Percentiles rank a stretch among this genome's conserved stretches.
Evolutionary conservation across 139 green algal genomes (phyloP).

Genomic region (Yamagishiella unicocca): DNA sequence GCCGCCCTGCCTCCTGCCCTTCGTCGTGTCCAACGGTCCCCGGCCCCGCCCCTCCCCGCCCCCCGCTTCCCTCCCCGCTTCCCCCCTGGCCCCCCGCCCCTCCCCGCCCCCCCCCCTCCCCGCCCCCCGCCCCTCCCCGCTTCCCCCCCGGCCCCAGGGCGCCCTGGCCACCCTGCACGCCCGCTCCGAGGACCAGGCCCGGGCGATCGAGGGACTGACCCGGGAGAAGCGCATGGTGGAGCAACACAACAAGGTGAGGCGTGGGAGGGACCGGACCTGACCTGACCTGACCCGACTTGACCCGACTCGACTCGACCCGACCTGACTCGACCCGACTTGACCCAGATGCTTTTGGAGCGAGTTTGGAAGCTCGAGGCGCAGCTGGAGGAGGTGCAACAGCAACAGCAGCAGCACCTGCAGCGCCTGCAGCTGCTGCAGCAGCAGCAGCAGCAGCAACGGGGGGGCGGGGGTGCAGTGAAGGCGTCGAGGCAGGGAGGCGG

Average conservation of each 20-base stretch:
- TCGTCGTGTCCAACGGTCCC: no score
- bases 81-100: no score
- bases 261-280: background rate
- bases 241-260: conserved; percentile 28
- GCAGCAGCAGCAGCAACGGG: background rate
- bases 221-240: conserved; percentile 35
- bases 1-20: no score
- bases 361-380: background rate
- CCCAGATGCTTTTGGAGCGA: conserved; percentile 23
- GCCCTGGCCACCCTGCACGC: conserved; percentile 2
- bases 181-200: background rate
- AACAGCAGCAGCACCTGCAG: background rate
- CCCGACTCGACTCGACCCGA: background rate
- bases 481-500: no score
- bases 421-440: background rate
- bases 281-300: background rate
- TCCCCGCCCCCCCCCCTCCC: background rate
- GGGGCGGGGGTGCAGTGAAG: no score
- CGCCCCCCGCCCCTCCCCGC: background rate
- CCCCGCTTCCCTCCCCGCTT: no score
- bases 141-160: background rate
- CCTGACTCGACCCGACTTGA: background rate
- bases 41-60: no score
- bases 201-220: conserved; percentile 4
- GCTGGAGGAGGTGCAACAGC: background rate